phyloP scores from a whole-genome alignment of 2,329 filamentous ascomycete species.

The Monosporascus cannonballus region DNA sequence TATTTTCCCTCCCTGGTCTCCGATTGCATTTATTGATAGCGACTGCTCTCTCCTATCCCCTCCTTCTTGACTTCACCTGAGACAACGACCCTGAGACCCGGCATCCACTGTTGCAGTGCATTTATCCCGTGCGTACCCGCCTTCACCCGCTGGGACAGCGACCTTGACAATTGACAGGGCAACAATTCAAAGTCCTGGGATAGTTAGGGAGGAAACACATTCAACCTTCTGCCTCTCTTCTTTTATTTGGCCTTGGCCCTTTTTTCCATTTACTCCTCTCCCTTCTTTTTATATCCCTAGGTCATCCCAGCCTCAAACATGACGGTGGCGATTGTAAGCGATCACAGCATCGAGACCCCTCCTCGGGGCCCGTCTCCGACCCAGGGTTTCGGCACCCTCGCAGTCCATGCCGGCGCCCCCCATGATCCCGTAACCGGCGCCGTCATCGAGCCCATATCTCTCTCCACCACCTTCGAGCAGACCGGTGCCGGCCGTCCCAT shows the following conservation, averaged over 20 bases:
- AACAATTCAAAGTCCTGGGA: no score
- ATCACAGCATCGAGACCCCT: slow-evolving; percentile 60
- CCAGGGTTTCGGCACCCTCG: slow-evolving; percentile 83
- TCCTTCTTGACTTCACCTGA: no score
- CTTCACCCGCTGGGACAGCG: no score
- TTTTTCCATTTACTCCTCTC: neutral
- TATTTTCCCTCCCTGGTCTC: no score
- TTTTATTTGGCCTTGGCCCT: neutral
- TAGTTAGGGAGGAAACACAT: no score
- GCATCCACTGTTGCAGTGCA: no score
- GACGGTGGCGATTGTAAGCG: slow-evolving; percentile 18
- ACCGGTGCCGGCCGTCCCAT: slow-evolving; percentile 79
- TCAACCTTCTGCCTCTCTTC: neutral
- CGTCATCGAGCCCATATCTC: slow-evolving; percentile 92
- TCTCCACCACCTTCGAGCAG: slow-evolving; percentile 96
- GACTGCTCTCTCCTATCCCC: no score
- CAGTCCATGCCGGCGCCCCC: slow-evolving; percentile 87
- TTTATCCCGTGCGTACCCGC: no score
- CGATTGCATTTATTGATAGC: no score
- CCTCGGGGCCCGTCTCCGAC: slow-evolving; percentile 67
- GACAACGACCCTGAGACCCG: no score
- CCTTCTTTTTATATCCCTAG: neutral
- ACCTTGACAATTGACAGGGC: no score
- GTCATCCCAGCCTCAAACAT: slow-evolving; percentile 5
- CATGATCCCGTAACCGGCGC: slow-evolving; percentile 89